Percentiles rank a stretch among this genome's conserved stretches.
phyloP scores from a whole-genome alignment of 1,284 basidiomycete genomes.

The Gomphus bonarii region DNA sequence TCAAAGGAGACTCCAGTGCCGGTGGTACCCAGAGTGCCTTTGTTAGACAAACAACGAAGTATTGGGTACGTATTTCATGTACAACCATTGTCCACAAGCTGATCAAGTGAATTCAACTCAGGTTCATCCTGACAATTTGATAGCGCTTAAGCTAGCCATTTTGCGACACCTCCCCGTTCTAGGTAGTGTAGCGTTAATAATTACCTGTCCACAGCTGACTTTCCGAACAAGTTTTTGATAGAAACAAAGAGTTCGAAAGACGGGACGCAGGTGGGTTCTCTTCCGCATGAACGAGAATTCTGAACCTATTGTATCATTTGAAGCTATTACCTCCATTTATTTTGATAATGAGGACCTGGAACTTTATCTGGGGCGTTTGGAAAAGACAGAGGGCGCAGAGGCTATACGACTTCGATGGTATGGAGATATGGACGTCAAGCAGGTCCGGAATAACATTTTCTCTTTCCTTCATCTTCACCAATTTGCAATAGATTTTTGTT shows the following conservation, averaged over 20 bases:
- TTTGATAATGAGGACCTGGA: conserved; percentile 95
- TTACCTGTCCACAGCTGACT: conserved; percentile 7
- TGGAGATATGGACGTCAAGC: conserved; percentile 81
- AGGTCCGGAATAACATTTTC: conserved; percentile 32
- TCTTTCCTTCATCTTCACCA: not conserved
- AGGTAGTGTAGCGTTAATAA: conserved; percentile 37
- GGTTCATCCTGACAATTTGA: conserved; percentile 91
- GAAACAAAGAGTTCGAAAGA: conserved; percentile 87
- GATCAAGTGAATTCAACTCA: conserved; percentile 20
- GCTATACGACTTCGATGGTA: conserved; percentile 97
- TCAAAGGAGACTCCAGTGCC: conserved; percentile 87
- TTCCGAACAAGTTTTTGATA: conserved; percentile 71
- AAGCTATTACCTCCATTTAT: conserved; percentile 82
- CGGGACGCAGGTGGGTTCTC: conserved; percentile 68
- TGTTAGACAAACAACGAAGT: conserved; percentile 96
- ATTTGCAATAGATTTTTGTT: conserved; percentile 71
- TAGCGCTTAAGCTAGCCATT: conserved; percentile 93
- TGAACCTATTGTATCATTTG: not conserved
- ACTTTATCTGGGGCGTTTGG: conserved; percentile 93
- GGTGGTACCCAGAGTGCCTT: conserved; percentile 96
- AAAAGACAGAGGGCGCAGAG: conserved; percentile 98
- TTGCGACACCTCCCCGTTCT: conserved; percentile 88
- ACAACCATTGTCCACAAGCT: not conserved
- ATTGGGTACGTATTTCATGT: conserved; percentile 65
- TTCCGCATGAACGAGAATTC: not conserved